phyloP scores from a whole-genome alignment of 306 rosid genomes.

The Prosopis cineraria region DNA sequence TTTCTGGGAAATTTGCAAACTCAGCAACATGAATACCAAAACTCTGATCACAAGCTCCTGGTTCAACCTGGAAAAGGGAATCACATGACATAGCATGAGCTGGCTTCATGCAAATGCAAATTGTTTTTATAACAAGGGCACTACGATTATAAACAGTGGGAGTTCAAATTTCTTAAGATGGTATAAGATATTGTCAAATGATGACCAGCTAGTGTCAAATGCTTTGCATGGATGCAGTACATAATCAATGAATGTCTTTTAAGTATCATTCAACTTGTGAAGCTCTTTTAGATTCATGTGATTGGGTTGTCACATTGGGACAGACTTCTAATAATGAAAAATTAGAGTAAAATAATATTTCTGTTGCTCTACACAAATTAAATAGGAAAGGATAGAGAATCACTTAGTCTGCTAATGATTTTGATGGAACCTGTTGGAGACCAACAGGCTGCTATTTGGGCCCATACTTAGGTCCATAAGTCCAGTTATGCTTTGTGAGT shows the following conservation, averaged over 20 bases:
- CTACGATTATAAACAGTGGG: constrained; percentile 16
- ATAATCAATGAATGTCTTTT: constrained; percentile 9
- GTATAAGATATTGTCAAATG: not conserved
- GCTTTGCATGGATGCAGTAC: constrained; percentile 7
- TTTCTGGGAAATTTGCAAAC: constrained; percentile 93
- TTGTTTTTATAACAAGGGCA: constrained; percentile 1
- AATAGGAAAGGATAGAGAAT: not conserved
- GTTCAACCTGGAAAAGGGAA: constrained; percentile 75
- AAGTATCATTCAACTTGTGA: not conserved
- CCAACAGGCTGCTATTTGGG: not conserved
- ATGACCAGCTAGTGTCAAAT: constrained; percentile 5
- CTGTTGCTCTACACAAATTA: not conserved
- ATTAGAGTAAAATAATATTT: constrained; percentile 1
- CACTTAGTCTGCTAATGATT: not conserved
- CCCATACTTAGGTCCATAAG: not conserved
- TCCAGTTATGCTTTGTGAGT: not conserved
- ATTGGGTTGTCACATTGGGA: not conserved
- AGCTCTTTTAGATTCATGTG: not conserved
- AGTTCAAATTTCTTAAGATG: constrained; percentile 24
- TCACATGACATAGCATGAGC: constrained; percentile 22
- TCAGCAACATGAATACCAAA: constrained; percentile 98
- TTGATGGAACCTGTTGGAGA: not conserved
- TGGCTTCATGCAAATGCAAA: constrained; percentile 24
- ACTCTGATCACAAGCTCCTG: constrained; percentile 99
- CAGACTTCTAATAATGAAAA: constrained; percentile 14